phyloP scores from a whole-genome alignment of 495 filamentous ascomycete genomes.

The Penicillium longicatenatum region DNA sequence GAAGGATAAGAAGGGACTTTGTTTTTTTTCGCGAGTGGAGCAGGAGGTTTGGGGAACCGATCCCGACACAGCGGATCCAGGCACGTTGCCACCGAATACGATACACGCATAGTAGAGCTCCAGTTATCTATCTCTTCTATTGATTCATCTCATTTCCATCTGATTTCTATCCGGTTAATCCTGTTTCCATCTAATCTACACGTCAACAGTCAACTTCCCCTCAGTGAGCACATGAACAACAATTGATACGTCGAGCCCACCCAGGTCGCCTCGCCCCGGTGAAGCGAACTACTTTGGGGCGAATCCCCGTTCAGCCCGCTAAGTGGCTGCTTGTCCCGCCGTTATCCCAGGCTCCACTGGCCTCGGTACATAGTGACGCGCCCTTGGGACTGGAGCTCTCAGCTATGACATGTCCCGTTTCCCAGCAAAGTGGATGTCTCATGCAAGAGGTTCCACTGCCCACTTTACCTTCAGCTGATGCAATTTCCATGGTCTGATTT shows the following conservation, averaged over 20 bases:
- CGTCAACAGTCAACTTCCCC: background rate
- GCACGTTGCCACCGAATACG: constrained; percentile 1
- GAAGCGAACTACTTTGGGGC: constrained; percentile 20
- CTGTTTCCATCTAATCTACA: background rate
- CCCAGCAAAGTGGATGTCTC: constrained; percentile 8
- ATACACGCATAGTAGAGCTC: background rate
- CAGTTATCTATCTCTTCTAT: background rate
- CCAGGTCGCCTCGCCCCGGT: constrained; percentile 11
- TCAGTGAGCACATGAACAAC: constrained; percentile 4
- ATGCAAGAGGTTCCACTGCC: constrained; percentile 4
- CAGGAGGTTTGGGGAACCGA: constrained; percentile 17
- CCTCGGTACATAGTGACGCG: constrained; percentile 18
- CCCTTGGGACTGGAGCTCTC: constrained; percentile 24
- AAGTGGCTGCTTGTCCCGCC: constrained; percentile 22
- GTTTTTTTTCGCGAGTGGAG: constrained; percentile 18
- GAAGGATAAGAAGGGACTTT: background rate
- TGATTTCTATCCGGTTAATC: background rate
- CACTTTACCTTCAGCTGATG: background rate
- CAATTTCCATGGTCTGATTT: background rate
- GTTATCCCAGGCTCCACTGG: constrained; percentile 26
- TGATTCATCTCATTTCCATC: background rate
- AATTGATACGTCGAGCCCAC: constrained; percentile 25
- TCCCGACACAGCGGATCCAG: constrained; percentile 33
- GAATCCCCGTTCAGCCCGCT: background rate
- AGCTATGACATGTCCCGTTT: constrained; percentile 13